Evolutionary conservation across 495 filamentous ascomycete genomes (phyloP), one percentile per base, ranked within the genome.

Genomic region (Zalerion maritima): DNA sequence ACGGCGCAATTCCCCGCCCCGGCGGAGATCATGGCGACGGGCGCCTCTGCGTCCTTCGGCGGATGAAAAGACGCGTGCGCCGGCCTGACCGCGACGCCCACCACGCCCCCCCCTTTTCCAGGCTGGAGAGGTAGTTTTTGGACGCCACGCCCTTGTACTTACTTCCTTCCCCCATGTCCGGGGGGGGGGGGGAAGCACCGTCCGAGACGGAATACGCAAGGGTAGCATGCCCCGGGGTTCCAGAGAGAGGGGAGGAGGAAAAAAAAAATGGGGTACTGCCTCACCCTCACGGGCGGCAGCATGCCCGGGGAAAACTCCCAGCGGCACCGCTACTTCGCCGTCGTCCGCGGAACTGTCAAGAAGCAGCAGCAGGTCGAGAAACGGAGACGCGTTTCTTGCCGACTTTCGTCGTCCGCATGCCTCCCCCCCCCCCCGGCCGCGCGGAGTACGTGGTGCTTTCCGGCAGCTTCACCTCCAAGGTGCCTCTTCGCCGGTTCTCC

Each of bases 201-300:
- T 70, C 62, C 42, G 80, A 60, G 10, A 83, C 59, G 4, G 58
- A 58, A 60, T 75, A 81, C 8, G 79, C 83, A 16, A 86, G 56
- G 0, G 70, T 73, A 14, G 67, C 71, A 36, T 60, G 57, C 3
- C 50, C n/a, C 54, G 0, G 72, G 62, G 48, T 77, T 45, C 56
- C 51, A 43, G 29, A 61, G 2, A 74, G 60, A 0, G 79, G 79
- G 0, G 79, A 83, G 0, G 78, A 83, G 10, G 79, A 84, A 51
- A 87, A 82, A 21, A 70, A 78, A 49, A 47, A 51, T 12, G n/a
- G 12, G 24, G 19, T 85, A 87, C 45, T 81, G 75, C 8, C 81
- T 69, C 10, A 75, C 64, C 13, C 75, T 73, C 67, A 87, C 75
- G 0, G 77, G 77, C 0, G 75, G 75, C 0, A 83, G 67, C 54